Conservation (phyloP, 2,329 filamentous ascomycete species). For the Clarireedia sp. region DNA sequence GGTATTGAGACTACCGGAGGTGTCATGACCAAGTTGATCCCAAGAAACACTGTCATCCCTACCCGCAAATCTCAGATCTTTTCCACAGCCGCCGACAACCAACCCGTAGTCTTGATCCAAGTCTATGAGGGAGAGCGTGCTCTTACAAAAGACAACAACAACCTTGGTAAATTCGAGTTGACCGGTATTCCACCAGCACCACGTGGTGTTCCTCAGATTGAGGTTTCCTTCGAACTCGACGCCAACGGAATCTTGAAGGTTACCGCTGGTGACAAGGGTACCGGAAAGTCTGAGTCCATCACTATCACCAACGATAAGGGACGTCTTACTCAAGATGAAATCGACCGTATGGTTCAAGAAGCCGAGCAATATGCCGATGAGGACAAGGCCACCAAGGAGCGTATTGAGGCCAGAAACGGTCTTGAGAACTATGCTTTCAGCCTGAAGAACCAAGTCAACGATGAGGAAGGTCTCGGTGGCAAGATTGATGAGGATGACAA, state of each 20-base stretch:
- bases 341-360: slow-evolving; percentile 97
- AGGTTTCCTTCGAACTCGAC: slow-evolving; percentile 95
- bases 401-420: slow-evolving; percentile 91
- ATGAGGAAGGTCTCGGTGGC: slow-evolving; percentile 91
- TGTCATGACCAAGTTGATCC: slow-evolving; percentile 96
- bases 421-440: slow-evolving; percentile 99
- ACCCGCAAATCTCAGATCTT: slow-evolving; percentile 98
- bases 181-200: slow-evolving; percentile 92
- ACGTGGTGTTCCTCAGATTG: slow-evolving; percentile 94
- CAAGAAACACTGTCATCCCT: slow-evolving; percentile 88
- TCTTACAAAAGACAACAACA: slow-evolving; percentile 86
- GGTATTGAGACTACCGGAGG: slow-evolving; percentile 97
- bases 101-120: slow-evolving; percentile 90
- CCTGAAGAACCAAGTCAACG: slow-evolving; percentile 98
- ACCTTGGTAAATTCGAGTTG: slow-evolving; percentile 96
- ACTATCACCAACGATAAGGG: slow-evolving; percentile 99
- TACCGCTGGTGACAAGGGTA: slow-evolving; percentile 93
- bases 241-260: slow-evolving; percentile 99
- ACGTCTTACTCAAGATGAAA: slow-evolving; percentile 90
- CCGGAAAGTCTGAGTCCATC: slow-evolving; percentile 93
- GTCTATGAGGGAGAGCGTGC: slow-evolving; percentile 91
- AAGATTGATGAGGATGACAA: slow-evolving; percentile 99
- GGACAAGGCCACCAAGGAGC: slow-evolving; percentile 95
- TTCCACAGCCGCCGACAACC: slow-evolving; percentile 93
- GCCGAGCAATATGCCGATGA: slow-evolving; percentile 98